Conservation (phyloP, 2,329 filamentous ascomycete genomes). For the Chalaropsis ovoidea region DNA sequence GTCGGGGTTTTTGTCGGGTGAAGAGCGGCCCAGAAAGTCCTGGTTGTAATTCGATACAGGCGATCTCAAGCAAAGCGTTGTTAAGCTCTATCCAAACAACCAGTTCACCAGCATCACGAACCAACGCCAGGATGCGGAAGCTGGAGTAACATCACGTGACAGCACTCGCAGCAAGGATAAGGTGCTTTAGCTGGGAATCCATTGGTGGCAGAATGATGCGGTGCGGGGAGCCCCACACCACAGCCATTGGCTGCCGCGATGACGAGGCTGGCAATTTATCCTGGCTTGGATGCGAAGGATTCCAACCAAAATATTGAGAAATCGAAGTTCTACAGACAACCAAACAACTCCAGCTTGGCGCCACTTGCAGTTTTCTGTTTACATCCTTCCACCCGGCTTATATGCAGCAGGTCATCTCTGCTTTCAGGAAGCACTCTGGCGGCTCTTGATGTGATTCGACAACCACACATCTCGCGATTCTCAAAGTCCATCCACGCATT, state of each 20-base stretch:
- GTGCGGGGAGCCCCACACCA: neutral
- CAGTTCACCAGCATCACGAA: neutral
- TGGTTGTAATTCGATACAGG: neutral
- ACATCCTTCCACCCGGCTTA: neutral
- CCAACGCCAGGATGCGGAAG: neutral
- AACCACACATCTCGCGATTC: neutral
- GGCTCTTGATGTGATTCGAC: conserved; percentile 7
- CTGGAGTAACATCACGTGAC: conserved; percentile 3
- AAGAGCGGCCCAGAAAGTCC: neutral
- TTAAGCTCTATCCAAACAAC: neutral
- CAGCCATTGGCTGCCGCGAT: neutral
- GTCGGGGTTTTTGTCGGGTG: neutral
- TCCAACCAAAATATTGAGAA: neutral
- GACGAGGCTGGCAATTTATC: neutral
- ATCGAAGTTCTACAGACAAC: neutral
- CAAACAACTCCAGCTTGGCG: neutral
- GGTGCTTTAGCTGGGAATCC: neutral
- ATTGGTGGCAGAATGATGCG: conserved; percentile 6
- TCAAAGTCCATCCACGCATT: neutral
- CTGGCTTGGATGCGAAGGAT: neutral
- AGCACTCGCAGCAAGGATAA: neutral
- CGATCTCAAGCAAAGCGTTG: neutral
- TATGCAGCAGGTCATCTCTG: neutral
- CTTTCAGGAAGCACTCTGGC: neutral
- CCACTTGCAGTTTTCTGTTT: neutral